phyloP scores from a whole-genome alignment of 2,329 filamentous ascomycete genomes.

The Pseudopithomyces maydicus region DNA sequence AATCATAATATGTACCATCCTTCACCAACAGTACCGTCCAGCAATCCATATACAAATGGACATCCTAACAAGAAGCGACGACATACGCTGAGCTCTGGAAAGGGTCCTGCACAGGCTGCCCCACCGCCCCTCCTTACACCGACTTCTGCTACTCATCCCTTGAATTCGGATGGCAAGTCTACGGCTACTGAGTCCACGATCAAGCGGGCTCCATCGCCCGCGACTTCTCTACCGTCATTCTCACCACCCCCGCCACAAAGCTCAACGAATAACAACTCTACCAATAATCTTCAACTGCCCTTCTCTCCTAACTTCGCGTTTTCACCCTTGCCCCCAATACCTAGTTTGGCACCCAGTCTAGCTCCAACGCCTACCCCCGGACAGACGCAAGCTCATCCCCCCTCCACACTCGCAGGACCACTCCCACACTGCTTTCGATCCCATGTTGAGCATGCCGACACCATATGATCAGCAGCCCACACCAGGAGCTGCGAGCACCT shows the following conservation, averaged over 20 bases:
- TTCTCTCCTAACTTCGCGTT: constrained; percentile 51
- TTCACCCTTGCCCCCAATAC: constrained; percentile 39
- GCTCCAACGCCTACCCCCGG: constrained; percentile 36
- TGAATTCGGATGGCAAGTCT: constrained; percentile 18
- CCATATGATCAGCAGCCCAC: constrained; percentile 52
- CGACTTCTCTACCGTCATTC: constrained; percentile 30
- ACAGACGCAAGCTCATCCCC: constrained; percentile 16
- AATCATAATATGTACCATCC: constrained; percentile 32
- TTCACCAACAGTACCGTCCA: constrained; percentile 22
- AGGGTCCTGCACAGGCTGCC: constrained; percentile 23
- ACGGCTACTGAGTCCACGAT: constrained; percentile 24
- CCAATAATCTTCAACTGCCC: constrained; percentile 32
- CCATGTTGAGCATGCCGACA: constrained; percentile 49
- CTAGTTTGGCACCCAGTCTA: constrained; percentile 39
- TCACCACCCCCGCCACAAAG: constrained; percentile 32
- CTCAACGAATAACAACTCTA: constrained; percentile 21
- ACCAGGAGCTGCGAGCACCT: constrained; percentile 50
- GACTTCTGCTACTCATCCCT: constrained; percentile 36
- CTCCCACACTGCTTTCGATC: constrained; percentile 33
- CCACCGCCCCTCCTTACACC: constrained; percentile 34
- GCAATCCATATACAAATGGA: constrained; percentile 33
- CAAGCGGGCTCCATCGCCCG: constrained; percentile 23
- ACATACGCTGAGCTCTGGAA: constrained; percentile 29
- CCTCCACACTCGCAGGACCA: constrained; percentile 19
- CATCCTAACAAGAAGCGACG: constrained; percentile 43